A percentile compares a stretch with the other conserved stretches of the same genome.
These are phyloP conservation scores for Fraxinus nigra DNA, from an alignment of 305 asterid genomes.

Conservation along the genomic window DNA sequence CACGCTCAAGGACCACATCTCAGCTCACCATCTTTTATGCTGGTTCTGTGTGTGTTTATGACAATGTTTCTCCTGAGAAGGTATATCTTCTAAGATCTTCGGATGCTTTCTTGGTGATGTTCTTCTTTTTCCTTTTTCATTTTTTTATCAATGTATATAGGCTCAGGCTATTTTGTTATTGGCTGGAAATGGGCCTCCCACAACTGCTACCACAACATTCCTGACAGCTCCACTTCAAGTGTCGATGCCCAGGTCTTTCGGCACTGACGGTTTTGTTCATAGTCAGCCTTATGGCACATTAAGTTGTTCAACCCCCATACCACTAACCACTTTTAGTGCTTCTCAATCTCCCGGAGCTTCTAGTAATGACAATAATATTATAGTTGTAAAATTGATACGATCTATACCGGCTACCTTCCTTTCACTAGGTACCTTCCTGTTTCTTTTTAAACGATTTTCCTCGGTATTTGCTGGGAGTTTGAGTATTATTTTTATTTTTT, in stretches of 20 bases:
- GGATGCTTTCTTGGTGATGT: background rate
- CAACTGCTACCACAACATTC: constrained; percentile 30
- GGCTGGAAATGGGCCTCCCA: constrained; percentile 67
- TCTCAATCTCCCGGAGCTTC: constrained; percentile 33
- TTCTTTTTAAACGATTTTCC: background rate
- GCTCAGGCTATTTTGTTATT: constrained; percentile 87
- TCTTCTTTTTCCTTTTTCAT: background rate
- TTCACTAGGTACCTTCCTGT: constrained; percentile 38
- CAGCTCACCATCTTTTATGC: constrained; percentile 77
- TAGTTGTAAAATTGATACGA: constrained; percentile 32
- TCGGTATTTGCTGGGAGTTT: background rate
- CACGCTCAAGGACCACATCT: constrained; percentile 45
- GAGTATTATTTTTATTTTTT: background rate
- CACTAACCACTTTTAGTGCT: constrained; percentile 33
- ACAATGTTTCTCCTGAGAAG: constrained; percentile 70
- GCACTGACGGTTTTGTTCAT: constrained; percentile 35
- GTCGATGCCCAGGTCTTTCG: constrained; percentile 36
- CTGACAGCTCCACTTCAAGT: constrained; percentile 42
- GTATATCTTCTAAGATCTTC: constrained; percentile 26
- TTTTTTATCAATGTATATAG: constrained; percentile 31
- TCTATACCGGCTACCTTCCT: constrained; percentile 35
- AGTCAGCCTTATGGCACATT: constrained; percentile 37
- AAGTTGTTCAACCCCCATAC: constrained; percentile 34
- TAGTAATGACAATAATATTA: constrained; percentile 20
- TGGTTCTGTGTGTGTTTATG: constrained; percentile 78